These are phyloP conservation scores for Paraconiothyrium sp. DNA, from an alignment of 2,329 filamentous ascomycete species.

Conservation along the genomic window DNA sequence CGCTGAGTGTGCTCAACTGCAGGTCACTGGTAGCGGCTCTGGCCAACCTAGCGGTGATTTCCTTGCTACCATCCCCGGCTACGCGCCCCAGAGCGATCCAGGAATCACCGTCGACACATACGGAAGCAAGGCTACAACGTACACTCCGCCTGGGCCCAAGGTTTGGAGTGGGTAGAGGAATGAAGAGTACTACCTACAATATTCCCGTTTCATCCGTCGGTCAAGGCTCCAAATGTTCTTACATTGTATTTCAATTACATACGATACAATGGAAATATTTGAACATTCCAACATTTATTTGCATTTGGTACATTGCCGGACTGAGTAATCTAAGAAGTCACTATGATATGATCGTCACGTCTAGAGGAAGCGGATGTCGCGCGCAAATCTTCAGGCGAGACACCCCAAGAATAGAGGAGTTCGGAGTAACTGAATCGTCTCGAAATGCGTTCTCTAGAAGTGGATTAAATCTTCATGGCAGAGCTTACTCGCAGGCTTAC, in stretches of 20 bases:
- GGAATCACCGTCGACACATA: slow-evolving; percentile 64
- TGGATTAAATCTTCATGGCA: no score
- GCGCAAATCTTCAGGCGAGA: no score
- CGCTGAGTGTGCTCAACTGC: slow-evolving; percentile 66
- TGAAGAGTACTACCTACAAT: background rate
- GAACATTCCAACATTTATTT: background rate
- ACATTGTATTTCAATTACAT: slow-evolving; percentile 1
- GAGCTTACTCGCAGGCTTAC: no score
- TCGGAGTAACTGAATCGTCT: no score
- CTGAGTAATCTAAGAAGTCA: background rate
- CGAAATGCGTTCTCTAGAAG: no score
- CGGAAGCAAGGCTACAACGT: slow-evolving; percentile 55
- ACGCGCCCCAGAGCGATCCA: slow-evolving; percentile 56
- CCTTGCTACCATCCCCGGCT: slow-evolving; percentile 57
- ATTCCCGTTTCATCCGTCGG: background rate
- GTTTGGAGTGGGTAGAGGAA: slow-evolving; percentile 58
- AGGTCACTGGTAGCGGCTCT: slow-evolving; percentile 61
- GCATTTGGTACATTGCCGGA: background rate
- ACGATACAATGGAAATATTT: background rate
- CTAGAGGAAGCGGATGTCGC: no score
- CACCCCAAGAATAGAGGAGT: no score
- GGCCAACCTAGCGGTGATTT: slow-evolving; percentile 53
- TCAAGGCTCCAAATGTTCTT: background rate
- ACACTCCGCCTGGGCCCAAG: slow-evolving; percentile 59
- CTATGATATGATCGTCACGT: background rate